Percentiles rank a stretch among this genome's conserved stretches.
These are phyloP conservation scores for Chalciporus sp. DNA, from an alignment of 1,284 basidiomycete genomes.

Conservation along the genomic window DNA sequence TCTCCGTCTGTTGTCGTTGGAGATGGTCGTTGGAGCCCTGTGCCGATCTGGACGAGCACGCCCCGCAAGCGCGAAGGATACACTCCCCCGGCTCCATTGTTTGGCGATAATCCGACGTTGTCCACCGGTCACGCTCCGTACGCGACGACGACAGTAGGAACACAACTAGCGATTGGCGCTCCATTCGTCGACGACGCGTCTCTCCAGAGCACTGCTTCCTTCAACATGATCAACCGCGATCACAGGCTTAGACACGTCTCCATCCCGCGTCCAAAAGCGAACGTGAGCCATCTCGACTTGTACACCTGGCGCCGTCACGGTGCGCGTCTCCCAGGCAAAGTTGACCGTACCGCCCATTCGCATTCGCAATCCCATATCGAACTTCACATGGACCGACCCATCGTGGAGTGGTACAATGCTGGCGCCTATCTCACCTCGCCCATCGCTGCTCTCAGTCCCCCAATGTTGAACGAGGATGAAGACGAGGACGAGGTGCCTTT, in stretches of 20 bases:
- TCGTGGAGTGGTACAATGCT: conserved; percentile 15
- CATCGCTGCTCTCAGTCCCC: conserved; percentile 20
- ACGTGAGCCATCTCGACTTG: conserved; percentile 3
- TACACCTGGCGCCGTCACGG: conserved; percentile 26
- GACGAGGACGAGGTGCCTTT: conserved; percentile 23
- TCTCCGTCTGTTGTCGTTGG: conserved; percentile 16
- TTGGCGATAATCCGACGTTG: neutral
- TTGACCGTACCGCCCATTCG: conserved; percentile 2
- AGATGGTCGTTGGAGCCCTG: conserved; percentile 16
- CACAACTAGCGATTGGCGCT: neutral
- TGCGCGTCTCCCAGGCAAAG: conserved; percentile 22
- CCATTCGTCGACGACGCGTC: neutral
- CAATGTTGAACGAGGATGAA: conserved; percentile 3
- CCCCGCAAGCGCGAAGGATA: conserved; percentile 16
- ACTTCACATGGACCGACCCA: neutral
- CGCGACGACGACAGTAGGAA: neutral
- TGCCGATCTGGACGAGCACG: conserved; percentile 31
- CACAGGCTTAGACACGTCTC: neutral
- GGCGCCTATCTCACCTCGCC: conserved; percentile 23
- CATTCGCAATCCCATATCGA: neutral
- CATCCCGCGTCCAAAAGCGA: conserved; percentile 9
- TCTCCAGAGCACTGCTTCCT: neutral
- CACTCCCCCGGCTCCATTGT: neutral
- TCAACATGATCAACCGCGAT: neutral
- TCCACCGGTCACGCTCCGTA: neutral